Evolutionary conservation across 2,329 filamentous ascomycete species (phyloP).

Genomic region (Aspergillus quadrilineatus): DNA sequence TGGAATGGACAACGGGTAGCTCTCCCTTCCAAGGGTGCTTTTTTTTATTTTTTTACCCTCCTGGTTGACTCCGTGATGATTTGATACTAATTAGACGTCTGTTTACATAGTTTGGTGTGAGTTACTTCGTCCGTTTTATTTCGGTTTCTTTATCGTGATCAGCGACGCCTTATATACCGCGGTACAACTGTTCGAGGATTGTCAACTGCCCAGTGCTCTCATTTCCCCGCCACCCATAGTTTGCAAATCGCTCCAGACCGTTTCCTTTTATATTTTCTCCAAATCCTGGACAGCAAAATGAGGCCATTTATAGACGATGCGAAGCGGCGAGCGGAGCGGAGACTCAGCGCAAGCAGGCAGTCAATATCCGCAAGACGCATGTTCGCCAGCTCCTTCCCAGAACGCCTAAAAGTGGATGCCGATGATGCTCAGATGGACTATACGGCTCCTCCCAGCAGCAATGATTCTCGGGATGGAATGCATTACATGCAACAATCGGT

Average conservation of each 20-base stretch:
- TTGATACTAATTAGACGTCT: constrained; percentile 14
- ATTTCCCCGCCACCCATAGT: neutral
- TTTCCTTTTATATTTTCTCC: constrained; percentile 1
- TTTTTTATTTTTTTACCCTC: constrained; percentile 1
- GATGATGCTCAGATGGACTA: constrained; percentile 64
- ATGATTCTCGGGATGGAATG: constrained; percentile 41
- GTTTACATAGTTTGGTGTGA: constrained; percentile 8
- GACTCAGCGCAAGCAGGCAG: constrained; percentile 44
- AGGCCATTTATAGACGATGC: constrained; percentile 40
- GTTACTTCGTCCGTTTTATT: neutral
- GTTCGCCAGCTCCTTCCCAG: constrained; percentile 55
- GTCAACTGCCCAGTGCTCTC: constrained; percentile 14
- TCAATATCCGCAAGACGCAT: constrained; percentile 43
- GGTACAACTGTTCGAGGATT: constrained; percentile 6
- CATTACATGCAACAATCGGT: constrained; percentile 89
- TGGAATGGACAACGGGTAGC: constrained; percentile 9
- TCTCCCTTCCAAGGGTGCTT: constrained; percentile 6
- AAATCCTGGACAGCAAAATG: constrained; percentile 24
- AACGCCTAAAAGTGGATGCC: constrained; percentile 58
- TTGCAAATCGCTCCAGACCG: neutral
- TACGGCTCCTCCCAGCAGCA: constrained; percentile 51
- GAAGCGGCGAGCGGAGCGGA: constrained; percentile 44
- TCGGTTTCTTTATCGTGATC: constrained; percentile 11
- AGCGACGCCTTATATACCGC: constrained; percentile 12
- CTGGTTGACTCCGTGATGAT: neutral